Conservation (phyloP, 2,329 filamentous ascomycete genomes). For the Emericellopsis cladophorae region DNA sequence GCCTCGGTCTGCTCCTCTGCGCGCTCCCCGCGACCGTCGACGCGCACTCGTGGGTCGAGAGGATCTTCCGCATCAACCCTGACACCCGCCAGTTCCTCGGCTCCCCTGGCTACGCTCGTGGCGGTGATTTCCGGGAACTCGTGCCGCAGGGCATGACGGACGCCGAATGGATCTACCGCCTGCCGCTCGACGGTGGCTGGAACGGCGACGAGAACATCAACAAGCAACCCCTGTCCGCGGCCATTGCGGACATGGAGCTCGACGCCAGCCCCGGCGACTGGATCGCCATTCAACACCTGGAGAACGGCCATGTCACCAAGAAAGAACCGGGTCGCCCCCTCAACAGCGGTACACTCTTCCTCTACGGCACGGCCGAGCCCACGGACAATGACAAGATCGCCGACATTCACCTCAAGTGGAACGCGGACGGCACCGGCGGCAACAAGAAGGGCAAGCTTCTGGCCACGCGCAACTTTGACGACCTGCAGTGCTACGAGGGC, state of each 20-base stretch:
- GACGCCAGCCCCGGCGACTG: slow-evolving; percentile 45
- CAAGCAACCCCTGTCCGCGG: slow-evolving; percentile 19
- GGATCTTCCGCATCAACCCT: slow-evolving; percentile 54
- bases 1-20: slow-evolving; percentile 12
- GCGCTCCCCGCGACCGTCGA: slow-evolving; percentile 16
- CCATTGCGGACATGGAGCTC: slow-evolving; percentile 48
- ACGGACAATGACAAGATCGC: slow-evolving; percentile 32
- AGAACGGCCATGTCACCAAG: slow-evolving; percentile 65
- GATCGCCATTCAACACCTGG: slow-evolving; percentile 55
- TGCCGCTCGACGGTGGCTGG: slow-evolving; percentile 54
- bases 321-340: slow-evolving; percentile 45
- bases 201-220: slow-evolving; percentile 40
- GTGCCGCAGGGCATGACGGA: slow-evolving; percentile 40
- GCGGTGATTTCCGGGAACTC: slow-evolving; percentile 31
- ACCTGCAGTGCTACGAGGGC: slow-evolving; percentile 74
- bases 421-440: slow-evolving; percentile 64
- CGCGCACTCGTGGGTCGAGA: slow-evolving; percentile 77
- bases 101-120: slow-evolving; percentile 56
- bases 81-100: slow-evolving; percentile 50
- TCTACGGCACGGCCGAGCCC: slow-evolving; percentile 58
- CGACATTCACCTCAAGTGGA: slow-evolving; percentile 72
- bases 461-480: slow-evolving; percentile 71
- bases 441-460: slow-evolving; percentile 67
- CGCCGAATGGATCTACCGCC: slow-evolving; percentile 29
- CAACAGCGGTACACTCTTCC: slow-evolving; percentile 59